Evolutionary conservation across 805 yeast species (phyloP).

Genomic region (Dipodascus geniculatus): DNA sequence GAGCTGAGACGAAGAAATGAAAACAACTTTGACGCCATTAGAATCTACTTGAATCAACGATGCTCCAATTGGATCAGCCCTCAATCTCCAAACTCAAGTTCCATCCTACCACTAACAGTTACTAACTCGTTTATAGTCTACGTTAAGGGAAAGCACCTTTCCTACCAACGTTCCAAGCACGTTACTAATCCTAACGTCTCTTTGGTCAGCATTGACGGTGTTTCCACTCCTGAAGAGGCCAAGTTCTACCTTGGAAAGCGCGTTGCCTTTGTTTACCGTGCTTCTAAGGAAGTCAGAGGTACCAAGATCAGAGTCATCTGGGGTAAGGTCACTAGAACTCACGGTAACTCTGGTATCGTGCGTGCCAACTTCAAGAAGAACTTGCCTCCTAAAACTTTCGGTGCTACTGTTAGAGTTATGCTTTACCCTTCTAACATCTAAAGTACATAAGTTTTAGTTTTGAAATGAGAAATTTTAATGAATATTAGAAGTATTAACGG

Average conservation of each 20-base stretch:
- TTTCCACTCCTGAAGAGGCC: slow-evolving; percentile 82
- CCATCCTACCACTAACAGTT: background rate
- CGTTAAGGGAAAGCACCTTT: slow-evolving; percentile 99
- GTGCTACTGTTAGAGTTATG: slow-evolving; percentile 99
- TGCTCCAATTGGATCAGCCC: background rate
- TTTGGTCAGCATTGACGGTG: slow-evolving; percentile 95
- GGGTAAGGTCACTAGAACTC: slow-evolving; percentile 98
- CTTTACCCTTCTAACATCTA: slow-evolving; percentile 99
- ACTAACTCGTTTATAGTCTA: slow-evolving; percentile 35
- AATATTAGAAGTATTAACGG: background rate
- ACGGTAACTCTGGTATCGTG: slow-evolving; percentile 96
- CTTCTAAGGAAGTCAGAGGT: slow-evolving; percentile 95
- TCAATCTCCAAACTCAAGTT: background rate
- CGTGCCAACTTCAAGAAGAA: slow-evolving; percentile 98
- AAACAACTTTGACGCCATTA: too few species aligned
- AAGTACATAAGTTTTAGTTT: slow-evolving; percentile 21
- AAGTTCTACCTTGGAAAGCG: slow-evolving; percentile 99
- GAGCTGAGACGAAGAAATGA: too few species aligned
- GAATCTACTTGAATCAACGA: background rate
- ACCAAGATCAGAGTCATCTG: slow-evolving; percentile 98
- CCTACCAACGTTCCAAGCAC: slow-evolving; percentile 99
- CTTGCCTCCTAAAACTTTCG: slow-evolving; percentile 99
- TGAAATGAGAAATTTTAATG: slow-evolving; percentile 5
- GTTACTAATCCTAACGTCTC: slow-evolving; percentile 97
- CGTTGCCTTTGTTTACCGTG: slow-evolving; percentile 98